phyloP scores from a whole-genome alignment of 805 yeast genomes.

The Kazachstania taianensis region DNA sequence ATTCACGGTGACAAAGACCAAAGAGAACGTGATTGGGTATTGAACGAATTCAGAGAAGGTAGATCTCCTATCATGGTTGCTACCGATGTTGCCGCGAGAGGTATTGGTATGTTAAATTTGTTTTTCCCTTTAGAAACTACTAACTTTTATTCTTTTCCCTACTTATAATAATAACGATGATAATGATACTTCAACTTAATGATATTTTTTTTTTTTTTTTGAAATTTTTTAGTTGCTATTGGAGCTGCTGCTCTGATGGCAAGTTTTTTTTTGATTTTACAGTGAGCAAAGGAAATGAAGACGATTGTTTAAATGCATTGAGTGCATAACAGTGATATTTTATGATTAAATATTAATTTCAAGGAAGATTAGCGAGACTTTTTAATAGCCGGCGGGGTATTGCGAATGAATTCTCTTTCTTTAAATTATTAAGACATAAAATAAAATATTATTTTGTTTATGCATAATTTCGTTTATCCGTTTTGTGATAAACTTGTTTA shows the following conservation, averaged over 20 bases:
- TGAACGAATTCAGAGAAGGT: constrained; percentile 84
- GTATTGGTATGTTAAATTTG: constrained; percentile 78
- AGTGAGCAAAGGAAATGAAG: background rate
- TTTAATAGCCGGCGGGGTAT: background rate
- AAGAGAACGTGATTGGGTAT: constrained; percentile 97
- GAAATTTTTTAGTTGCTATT: constrained; percentile 10
- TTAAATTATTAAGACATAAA: too few species aligned
- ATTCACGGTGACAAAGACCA: constrained; percentile 98
- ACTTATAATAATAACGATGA: background rate
- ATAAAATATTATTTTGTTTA: too few species aligned
- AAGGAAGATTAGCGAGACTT: background rate
- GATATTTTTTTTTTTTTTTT: too few species aligned
- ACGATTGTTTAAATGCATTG: background rate
- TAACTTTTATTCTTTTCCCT: constrained; percentile 3
- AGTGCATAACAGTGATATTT: too few species aligned
- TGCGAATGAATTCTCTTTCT: background rate
- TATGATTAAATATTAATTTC: background rate
- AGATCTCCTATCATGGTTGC: constrained; percentile 97
- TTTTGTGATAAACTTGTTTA: too few species aligned
- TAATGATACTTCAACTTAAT: constrained; percentile 2
- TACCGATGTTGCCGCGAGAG: constrained; percentile 99
- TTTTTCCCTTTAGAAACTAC: constrained; percentile 9
- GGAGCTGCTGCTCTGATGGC: too few species aligned
- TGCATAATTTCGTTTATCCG: background rate
- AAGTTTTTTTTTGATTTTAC: background rate